Evolutionary conservation across 1,284 basidiomycete species (phyloP).

Genomic region (Coniferiporia weirii): DNA sequence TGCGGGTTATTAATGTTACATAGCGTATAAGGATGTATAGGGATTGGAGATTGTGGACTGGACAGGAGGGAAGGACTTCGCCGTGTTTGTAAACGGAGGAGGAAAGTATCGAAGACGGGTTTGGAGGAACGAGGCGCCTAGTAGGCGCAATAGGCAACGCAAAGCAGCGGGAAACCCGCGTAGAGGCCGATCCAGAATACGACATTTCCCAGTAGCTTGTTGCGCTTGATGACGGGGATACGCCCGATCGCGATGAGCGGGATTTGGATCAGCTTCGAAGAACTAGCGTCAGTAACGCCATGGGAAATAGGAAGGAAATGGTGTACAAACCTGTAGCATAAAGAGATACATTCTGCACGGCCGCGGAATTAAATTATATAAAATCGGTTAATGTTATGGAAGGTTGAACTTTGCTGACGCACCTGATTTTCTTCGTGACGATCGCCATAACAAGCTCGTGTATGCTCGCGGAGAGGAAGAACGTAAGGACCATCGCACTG

Average conservation of each 20-base stretch:
- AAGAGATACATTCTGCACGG: slow-evolving; percentile 68
- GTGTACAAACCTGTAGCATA: slow-evolving; percentile 44
- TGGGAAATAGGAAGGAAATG: not conserved
- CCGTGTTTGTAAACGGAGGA: no score
- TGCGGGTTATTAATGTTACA: no score
- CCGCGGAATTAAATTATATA: slow-evolving; percentile 15
- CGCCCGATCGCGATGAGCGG: slow-evolving; percentile 85
- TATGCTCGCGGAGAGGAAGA: slow-evolving; percentile 80
- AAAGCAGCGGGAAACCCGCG: slow-evolving; percentile 90
- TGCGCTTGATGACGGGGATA: slow-evolving; percentile 69
- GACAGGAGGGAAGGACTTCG: no score
- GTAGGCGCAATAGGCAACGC: slow-evolving; percentile 78
- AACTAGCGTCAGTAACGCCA: slow-evolving; percentile 21
- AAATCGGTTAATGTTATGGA: not conserved
- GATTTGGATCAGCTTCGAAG: slow-evolving; percentile 77
- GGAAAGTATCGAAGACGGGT: not conserved
- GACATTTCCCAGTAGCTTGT: slow-evolving; percentile 75
- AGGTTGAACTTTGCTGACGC: slow-evolving; percentile 26
- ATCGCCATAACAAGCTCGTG: slow-evolving; percentile 97
- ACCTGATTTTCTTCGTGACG: slow-evolving; percentile 86
- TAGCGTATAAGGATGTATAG: no score
- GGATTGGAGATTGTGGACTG: no score
- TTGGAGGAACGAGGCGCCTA: slow-evolving; percentile 24
- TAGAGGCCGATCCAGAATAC: slow-evolving; percentile 92
- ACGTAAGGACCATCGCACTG: slow-evolving; percentile 87